Evolutionary conservation across 176 grass and related monocot species (phyloP), one percentile per base, ranked within the genome.

Genomic region (Typha latifolia): DNA sequence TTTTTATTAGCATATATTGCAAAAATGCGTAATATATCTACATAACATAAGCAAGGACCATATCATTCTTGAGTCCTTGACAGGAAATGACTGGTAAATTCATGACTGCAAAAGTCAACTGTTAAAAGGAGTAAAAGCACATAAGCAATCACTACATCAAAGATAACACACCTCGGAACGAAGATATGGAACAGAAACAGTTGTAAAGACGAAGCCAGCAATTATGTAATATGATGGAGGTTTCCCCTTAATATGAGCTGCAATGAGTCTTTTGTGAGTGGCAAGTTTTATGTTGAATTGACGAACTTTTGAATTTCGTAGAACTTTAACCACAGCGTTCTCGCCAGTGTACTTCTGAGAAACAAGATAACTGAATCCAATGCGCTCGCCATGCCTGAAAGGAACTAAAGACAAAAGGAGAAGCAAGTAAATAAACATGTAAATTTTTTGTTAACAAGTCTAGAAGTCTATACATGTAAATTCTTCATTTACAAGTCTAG

Each of bases 331-430:
- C 5, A 69, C 62, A 14, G 93, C 93, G 77, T 90, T 97, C 69
- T 97, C 85, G 32, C 93, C 89, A 71, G 93, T 97, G 66, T 89
- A 97, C 80, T 97, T 97, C 76, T 92, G 89, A 21, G 93, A 97
- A 69, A 97, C 85, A 51, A 97, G 85, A 51, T 97, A 97, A 78
- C 89, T 90, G 75, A 97, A 97, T 51, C 93, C 93, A 82, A 97
- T 97, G 53, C 93, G 89, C 79, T 97, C 93, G 23, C 93, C 93
- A 74, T 90, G 93, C 78, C 89, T 97, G 82, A 97, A 97, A 81
- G 93, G 89, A 73, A 97, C 93, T 97, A 79, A 59, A 59, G 69
- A 68, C 24, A 16, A 82, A 37, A 63, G 68, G 69, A 64, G 4
- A 65, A 74, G 51, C 69, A 32, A 51, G 53, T 82, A 62, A 82